Conservation (phyloP, 2,329 filamentous ascomycete genomes). For the Apiospora marii region DNA sequence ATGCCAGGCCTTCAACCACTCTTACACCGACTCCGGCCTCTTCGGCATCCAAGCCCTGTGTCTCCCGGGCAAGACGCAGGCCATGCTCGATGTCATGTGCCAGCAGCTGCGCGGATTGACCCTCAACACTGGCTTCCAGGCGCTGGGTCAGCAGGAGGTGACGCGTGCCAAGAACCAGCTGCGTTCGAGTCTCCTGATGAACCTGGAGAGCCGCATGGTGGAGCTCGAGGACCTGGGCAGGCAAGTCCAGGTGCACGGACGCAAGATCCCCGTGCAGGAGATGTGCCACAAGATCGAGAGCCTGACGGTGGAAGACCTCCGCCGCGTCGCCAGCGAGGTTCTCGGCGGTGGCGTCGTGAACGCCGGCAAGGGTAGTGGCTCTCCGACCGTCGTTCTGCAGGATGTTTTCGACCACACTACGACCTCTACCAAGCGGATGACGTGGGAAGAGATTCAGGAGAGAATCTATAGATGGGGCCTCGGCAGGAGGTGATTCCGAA, state of each 20-base stretch:
- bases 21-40: conserved; percentile 92
- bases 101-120: conserved; percentile 84
- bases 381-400: conserved; percentile 93
- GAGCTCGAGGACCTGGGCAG: conserved; percentile 95
- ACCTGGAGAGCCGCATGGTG: conserved; percentile 95
- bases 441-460: conserved; percentile 91
- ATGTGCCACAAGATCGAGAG: conserved; percentile 90
- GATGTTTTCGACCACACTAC: conserved; percentile 78
- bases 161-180: conserved; percentile 97
- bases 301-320: conserved; percentile 80
- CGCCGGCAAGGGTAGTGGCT: conserved; percentile 78
- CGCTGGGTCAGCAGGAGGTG: conserved; percentile 80
- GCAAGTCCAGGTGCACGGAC: conserved; percentile 95
- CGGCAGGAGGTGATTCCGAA: conserved; percentile 58
- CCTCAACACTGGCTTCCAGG: conserved; percentile 75
- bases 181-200: conserved; percentile 90
- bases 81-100: conserved; percentile 96
- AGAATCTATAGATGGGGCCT: conserved; percentile 85
- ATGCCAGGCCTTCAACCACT: conserved; percentile 96
- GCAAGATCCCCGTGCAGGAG: conserved; percentile 88
- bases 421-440: conserved; percentile 70
- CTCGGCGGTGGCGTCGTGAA: conserved; percentile 82
- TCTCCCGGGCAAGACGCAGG: conserved; percentile 75
- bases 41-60: conserved; percentile 94
- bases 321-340: conserved; percentile 80